phyloP scores from a whole-genome alignment of 169 alveolate species.

The Theileria sp. region DNA sequence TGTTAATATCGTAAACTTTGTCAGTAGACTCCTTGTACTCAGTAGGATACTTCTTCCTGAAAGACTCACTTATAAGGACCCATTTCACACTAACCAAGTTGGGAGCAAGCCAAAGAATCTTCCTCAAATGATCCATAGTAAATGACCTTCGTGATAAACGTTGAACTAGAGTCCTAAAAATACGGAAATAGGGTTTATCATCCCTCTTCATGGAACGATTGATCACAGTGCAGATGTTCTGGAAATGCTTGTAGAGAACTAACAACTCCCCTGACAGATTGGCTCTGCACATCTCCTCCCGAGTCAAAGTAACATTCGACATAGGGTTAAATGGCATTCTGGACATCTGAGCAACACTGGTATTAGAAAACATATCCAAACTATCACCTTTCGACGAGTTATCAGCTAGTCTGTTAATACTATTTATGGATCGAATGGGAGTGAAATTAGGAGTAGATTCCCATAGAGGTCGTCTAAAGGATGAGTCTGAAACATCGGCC shows the following conservation, averaged over 20 bases:
- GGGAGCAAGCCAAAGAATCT: conserved; percentile 62
- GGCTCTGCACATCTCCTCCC: conserved; percentile 15
- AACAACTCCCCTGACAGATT: conserved; percentile 28
- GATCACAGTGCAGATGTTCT: conserved; percentile 52
- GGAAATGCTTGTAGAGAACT: conserved; percentile 48
- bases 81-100: conserved; percentile 43
- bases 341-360: conserved; percentile 35
- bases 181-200: conserved; percentile 54
- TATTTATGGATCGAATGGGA: neutral
- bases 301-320: conserved; percentile 40
- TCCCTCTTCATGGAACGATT: conserved; percentile 55
- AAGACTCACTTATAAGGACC: conserved; percentile 30
- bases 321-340: conserved; percentile 43
- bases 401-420: neutral
- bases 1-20: conserved; percentile 24
- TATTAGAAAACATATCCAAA: conserved; percentile 3
- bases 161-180: conserved; percentile 50
- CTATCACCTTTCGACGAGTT: neutral
- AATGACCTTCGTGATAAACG: conserved; percentile 52
- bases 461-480: neutral
- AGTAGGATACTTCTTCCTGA: conserved; percentile 20
- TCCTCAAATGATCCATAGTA: conserved; percentile 46
- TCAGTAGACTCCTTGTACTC: conserved; percentile 52
- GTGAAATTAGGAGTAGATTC: neutral
- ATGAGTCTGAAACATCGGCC: conserved; percentile 1